phyloP scores from a whole-genome alignment of 2,329 filamentous ascomycete genomes.

The Beauveria sp. region DNA sequence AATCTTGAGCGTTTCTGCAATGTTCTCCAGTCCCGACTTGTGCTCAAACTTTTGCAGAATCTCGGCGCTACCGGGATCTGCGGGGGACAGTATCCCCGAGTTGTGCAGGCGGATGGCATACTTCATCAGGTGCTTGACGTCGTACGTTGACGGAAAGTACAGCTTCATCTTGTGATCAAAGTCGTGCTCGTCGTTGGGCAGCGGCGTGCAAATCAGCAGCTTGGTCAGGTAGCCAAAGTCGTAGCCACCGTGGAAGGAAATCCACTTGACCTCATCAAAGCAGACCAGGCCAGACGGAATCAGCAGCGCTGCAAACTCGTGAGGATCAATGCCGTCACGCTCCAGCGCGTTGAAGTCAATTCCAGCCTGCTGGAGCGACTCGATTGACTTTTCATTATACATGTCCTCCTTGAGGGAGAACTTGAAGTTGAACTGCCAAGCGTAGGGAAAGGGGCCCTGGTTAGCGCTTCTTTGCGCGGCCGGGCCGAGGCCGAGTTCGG shows the following conservation, averaged over 20 bases:
- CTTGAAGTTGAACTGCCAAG: conserved; percentile 99
- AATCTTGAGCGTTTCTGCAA: conserved; percentile 87
- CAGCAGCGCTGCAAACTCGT: conserved; percentile 79
- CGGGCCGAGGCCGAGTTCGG: conserved; percentile 31
- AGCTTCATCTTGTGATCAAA: conserved; percentile 85
- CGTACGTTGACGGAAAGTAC: conserved; percentile 89
- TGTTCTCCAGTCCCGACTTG: conserved; percentile 87
- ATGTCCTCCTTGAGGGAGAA: conserved; percentile 94
- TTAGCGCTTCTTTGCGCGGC: conserved; percentile 32
- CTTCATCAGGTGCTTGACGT: conserved; percentile 97
- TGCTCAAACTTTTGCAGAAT: conserved; percentile 79
- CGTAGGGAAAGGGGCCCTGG: conserved; percentile 62
- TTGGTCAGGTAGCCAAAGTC: conserved; percentile 98
- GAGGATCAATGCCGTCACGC: conserved; percentile 82
- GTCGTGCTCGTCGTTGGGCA: conserved; percentile 83
- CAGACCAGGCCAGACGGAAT: conserved; percentile 89
- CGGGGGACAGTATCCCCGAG: conserved; percentile 52
- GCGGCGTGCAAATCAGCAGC: conserved; percentile 71
- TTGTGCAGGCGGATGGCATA: conserved; percentile 67
- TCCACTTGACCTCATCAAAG: conserved; percentile 84
- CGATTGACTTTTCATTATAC: conserved; percentile 93
- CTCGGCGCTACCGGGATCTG: conserved; percentile 58
- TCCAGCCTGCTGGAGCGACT: conserved; percentile 83
- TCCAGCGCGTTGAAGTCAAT: conserved; percentile 81
- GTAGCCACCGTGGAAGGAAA: conserved; percentile 96